Evolutionary conservation across 306 rosid genomes (phyloP), one percentile per base, ranked within the genome.

Genomic region (Datisca glomerata): DNA sequence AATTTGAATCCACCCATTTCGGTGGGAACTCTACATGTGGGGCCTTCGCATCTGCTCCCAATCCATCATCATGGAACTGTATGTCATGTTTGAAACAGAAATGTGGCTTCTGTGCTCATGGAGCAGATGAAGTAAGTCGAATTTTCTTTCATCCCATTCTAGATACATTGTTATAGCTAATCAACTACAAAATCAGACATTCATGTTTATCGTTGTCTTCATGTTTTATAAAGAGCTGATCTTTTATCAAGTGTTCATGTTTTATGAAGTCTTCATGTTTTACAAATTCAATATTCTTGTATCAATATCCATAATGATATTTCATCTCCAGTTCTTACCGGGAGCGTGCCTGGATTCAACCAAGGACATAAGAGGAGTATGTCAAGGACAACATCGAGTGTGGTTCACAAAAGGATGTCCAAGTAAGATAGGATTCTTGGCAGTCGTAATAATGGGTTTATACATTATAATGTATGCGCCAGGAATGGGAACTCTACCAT

Each of bases 341-440:
- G 86, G 93, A 34, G 96, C 96, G n/a, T 81, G 96, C 48, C 66
- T 81, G 69, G 76, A 59, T 6, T 55, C 62, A 12, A 56, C 41
- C 6, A 70, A 57, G 57, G 47, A 3, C 8, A 19, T 75, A 27
- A 25, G 46, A 56, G 47, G 61, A 0, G 3, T 16, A 7, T 81
- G 93, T 33, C 40, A 55, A 0, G 66, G 9, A 18, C 56, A 68
- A 32, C 34, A 53, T 0, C 75, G 83, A 0, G 70, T 81, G 19
- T 81, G 85, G 85, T 85, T 69, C 56, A 65, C 77, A 0, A 21
- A 77, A 39, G 93, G 96, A 7, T 85, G 93, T 41, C 96, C 93
- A 2, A 80, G 71, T 65, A 77, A 21, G 45, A 32, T 85, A 10
- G 96, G 89, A 15, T 21, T 80, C 60, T 45, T 80, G 24, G 89